These are phyloP conservation scores for Biscogniauxia sp. DNA, from an alignment of 2,329 filamentous ascomycete genomes.

Conservation along the genomic window DNA sequence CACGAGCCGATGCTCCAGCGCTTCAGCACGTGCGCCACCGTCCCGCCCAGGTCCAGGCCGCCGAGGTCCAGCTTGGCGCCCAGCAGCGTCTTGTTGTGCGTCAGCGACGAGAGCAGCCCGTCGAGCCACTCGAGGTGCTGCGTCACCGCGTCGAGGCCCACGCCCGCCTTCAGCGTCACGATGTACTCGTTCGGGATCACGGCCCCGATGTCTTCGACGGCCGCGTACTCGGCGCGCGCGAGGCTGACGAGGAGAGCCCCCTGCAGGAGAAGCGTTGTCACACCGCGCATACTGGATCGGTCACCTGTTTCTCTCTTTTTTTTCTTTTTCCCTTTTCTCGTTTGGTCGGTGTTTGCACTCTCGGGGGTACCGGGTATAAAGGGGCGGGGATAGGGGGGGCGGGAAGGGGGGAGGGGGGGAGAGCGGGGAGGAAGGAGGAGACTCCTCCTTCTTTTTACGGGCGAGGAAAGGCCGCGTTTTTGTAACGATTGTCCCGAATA, in stretches of 20 bases:
- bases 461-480: too few relatives aligned
- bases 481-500: background rate
- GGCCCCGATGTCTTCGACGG: background rate
- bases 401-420: too few relatives aligned
- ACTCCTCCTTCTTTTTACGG: too few relatives aligned
- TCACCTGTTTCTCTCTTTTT: too few relatives aligned
- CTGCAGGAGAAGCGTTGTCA: background rate
- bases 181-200: constrained; percentile 1
- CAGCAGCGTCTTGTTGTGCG: background rate
- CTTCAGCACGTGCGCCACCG: constrained; percentile 5
- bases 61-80: constrained; percentile 3
- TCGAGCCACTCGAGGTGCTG: background rate
- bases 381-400: too few relatives aligned
- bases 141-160: background rate
- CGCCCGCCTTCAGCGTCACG: background rate
- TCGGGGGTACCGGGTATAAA: too few relatives aligned
- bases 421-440: too few relatives aligned
- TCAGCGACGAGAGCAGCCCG: background rate
- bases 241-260: background rate
- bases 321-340: too few relatives aligned
- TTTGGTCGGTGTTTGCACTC: too few relatives aligned
- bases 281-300: too few relatives aligned
- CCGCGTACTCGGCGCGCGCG: background rate
- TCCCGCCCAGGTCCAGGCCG: constrained; percentile 7
- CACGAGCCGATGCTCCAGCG: constrained; percentile 20